These are phyloP conservation scores for Hirsutella rhossiliensis DNA, from an alignment of 2,329 filamentous ascomycete genomes.

Conservation along the genomic window DNA sequence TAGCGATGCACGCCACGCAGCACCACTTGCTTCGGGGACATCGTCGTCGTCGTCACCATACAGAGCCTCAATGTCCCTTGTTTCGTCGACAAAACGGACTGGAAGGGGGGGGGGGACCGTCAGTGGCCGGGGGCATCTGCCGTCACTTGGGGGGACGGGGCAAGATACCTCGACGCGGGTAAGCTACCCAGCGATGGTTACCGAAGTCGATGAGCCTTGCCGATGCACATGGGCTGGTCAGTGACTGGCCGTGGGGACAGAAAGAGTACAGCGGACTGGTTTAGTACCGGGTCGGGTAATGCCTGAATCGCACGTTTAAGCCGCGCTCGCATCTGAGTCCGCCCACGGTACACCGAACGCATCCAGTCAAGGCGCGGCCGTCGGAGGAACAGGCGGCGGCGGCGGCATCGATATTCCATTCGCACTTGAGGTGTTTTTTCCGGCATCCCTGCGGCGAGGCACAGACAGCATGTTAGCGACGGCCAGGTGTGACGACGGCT, in stretches of 20 bases:
- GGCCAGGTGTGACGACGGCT: neutral
- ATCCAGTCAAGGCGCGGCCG: neutral
- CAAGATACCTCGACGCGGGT: conserved; percentile 1
- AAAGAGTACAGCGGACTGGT: neutral
- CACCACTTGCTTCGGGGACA: neutral
- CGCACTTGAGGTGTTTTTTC: conserved; percentile 3
- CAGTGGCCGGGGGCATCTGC: neutral
- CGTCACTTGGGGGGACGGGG: neutral
- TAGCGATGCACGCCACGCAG: neutral
- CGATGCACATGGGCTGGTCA: neutral
- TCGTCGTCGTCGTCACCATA: neutral
- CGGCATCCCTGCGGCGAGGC: neutral
- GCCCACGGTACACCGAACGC: conserved; percentile 4
- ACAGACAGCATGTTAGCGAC: neutral
- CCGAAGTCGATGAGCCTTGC: neutral
- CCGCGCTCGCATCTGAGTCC: conserved; percentile 6
- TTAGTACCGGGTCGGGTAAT: conserved; percentile 5
- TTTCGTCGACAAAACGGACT: conserved; percentile 2
- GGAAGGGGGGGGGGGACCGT: neutral
- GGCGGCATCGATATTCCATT: conserved; percentile 2
- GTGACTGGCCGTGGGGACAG: neutral
- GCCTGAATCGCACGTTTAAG: conserved; percentile 7
- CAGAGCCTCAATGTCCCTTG: neutral
- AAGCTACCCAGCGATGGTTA: neutral
- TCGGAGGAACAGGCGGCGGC: neutral